These are phyloP conservation scores for Yamadazyma kitorensis DNA, from an alignment of 805 yeast species.

Conservation along the genomic window DNA sequence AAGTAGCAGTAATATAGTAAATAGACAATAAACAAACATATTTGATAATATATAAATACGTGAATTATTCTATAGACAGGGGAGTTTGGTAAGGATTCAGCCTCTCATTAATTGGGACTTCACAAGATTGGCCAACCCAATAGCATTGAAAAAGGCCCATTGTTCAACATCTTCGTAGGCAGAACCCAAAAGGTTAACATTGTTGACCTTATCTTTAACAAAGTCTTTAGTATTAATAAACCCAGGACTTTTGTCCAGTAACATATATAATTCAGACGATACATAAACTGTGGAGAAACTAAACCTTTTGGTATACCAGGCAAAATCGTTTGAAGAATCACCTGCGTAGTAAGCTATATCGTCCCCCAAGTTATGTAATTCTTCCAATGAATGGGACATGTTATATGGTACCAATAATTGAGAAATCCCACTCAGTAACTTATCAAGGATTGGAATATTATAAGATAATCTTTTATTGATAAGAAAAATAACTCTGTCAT, in stretches of 20 bases:
- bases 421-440: constrained; percentile 52
- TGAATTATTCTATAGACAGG: too few species aligned
- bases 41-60: too few species aligned
- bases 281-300: constrained; percentile 69
- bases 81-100: too few species aligned
- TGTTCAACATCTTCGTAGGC: constrained; percentile 67
- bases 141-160: constrained; percentile 69
- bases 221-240: constrained; percentile 60
- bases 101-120: constrained; percentile 70
- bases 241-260: constrained; percentile 62
- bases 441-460: constrained; percentile 46
- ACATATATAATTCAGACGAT: constrained; percentile 74
- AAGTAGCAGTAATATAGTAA: too few species aligned
- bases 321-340: constrained; percentile 74
- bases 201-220: constrained; percentile 56
- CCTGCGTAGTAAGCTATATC: constrained; percentile 81
- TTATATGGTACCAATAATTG: constrained; percentile 66
- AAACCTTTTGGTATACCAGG: constrained; percentile 90
- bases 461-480: constrained; percentile 49
- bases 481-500: constrained; percentile 42
- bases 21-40: too few species aligned
- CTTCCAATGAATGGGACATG: constrained; percentile 53
- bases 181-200: constrained; percentile 53
- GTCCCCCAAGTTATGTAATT: constrained; percentile 73
- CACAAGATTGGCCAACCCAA: constrained; percentile 62